Evolutionary conservation across 2,329 filamentous ascomycete species (phyloP), one percentile per base, ranked within the genome.

Genomic region (Purpureocillium takamizusanense): DNA sequence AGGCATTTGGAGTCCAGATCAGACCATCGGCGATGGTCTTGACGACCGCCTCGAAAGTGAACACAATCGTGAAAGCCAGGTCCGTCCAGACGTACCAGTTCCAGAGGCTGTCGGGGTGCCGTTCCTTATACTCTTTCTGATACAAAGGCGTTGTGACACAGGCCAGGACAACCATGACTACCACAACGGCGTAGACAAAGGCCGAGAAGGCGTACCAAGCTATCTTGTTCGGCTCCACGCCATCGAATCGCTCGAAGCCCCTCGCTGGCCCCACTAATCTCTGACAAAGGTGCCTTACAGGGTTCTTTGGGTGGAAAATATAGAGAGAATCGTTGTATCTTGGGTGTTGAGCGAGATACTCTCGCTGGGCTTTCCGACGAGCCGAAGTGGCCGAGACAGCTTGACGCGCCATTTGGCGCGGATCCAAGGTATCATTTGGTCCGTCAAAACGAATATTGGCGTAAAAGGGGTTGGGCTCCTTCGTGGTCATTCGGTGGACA

Each of bases 21-120:
- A 95, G 84, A 7, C 92, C 92, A 63, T 98, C 92, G 0, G 92
- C 92, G 51, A 98, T 79, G 39, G 94, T 81, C 59, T 98, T 98
- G 64, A 98, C 89, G 6, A 80, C 53, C 1, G 89, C 87, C 60
- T 98, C 92, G 7, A 86, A 55, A 0, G 83, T 84, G 63, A 98
- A 98, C 12, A 98, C 62, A 2, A 83, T 61, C 2, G 90, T 88
- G 56, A 98, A 98, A 7, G 85, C 82, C 60, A 94, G 71, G 58
- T 98, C 92, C 11, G 86, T 86, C 76, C 86, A 97, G 6, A 94
- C 84, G 55, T 95, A 97, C 92, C 94, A 98, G 53, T 90, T 92
- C 41, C 70, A 72, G 33, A 76, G 66, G 42, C 69, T 78, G 53
- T 78, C 78, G 1, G 61, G 54, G 32, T 78, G 71, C 6, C 59